Percentiles rank a stretch among this genome's conserved stretches.
phyloP scores from a whole-genome alignment of 2,329 filamentous ascomycete genomes.

The Dissoconium aciculare region DNA sequence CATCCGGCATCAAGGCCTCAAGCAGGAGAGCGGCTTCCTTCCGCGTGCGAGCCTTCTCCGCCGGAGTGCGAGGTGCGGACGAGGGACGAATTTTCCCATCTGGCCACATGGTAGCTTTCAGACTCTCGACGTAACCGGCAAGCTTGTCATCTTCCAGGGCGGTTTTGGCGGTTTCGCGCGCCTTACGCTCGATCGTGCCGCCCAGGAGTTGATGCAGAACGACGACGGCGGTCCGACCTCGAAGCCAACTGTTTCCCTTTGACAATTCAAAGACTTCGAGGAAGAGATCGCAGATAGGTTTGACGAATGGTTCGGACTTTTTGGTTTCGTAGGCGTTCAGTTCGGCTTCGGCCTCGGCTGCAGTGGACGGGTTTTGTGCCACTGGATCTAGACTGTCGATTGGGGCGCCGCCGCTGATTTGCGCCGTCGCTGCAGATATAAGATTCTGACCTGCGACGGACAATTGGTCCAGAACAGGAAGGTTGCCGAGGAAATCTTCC shows the following conservation, averaged over 20 bases:
- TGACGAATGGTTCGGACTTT: constrained; percentile 88
- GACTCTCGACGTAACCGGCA: constrained; percentile 55
- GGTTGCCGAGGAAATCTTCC: constrained; percentile 94
- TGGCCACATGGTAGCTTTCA: constrained; percentile 74
- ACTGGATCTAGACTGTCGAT: constrained; percentile 30
- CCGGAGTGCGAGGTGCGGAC: constrained; percentile 43
- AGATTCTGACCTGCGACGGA: constrained; percentile 86
- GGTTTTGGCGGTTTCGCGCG: constrained; percentile 65
- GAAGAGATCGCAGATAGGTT: constrained; percentile 95
- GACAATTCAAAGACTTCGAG: constrained; percentile 91
- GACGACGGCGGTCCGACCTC: constrained; percentile 86
- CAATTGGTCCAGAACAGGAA: constrained; percentile 86
- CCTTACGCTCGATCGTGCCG: constrained; percentile 89
- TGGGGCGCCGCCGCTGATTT: constrained; percentile 28
- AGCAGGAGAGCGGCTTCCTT: constrained; percentile 82
- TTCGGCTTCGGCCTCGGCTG: constrained; percentile 78
- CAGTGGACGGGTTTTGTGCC: constrained; percentile 30
- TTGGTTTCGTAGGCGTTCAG: constrained; percentile 82
- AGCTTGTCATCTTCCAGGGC: constrained; percentile 66
- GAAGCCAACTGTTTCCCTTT: constrained; percentile 90
- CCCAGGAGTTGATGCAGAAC: constrained; percentile 91
- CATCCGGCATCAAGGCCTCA: constrained; percentile 74
- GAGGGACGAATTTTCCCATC: constrained; percentile 41
- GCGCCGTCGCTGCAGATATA: constrained; percentile 53
- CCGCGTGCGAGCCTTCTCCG: constrained; percentile 64